Base-by-base conservation (phyloP, 2,329 filamentous ascomycete genomes). In the Fusarium gaditjirri region DNA sequence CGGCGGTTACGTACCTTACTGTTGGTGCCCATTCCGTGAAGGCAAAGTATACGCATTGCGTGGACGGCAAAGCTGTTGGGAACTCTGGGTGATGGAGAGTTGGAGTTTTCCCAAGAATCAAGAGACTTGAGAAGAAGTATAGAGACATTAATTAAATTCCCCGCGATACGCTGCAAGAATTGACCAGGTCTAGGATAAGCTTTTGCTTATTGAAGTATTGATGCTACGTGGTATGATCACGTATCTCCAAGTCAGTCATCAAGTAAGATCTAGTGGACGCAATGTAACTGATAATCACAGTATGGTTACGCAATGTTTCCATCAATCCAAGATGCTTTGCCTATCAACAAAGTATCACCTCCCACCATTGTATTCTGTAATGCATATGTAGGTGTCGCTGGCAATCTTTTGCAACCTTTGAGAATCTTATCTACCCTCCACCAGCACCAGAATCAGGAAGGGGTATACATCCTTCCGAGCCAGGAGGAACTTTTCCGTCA, bases 21-120 rank as follows among this genome's bases (percentile, higher is more conserved):
- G 21, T 61, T 61, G 25, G 58, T 55, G 25, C 58, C 58, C 38
- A 55, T 55, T 25, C 58, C 58, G 14, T 61, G 58, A n/a, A 61
- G 58, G 29, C 58, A 61, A 36, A 61, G 58, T 6, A 61, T 55
- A 14, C 58, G 49, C 58, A 61, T 61, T n/a, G 56, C 5, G 44
- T 27, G 29, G 21, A 41, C 7, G 3, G 9, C 9, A 21, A n/a
- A 41, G n/a, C 3, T 7, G 10, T 33, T 25, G 19, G 6, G 3
- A 43, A 13, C 16, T 25, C 21, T 14, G 23, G 29, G 14, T n/a
- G 21, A 49, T 49, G 29, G 14, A 13, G 14, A 33, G 27, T 33
- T 8, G 17, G 44, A 17, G 21, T 49, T 49, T 23, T 4, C 10
- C 44, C 14, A 33, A 31, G 14, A 23, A 33, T 29, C 14, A 17